Evolutionary conservation across 2,329 filamentous ascomycete genomes (phyloP).

Genomic region (Talaromyces sp.): DNA sequence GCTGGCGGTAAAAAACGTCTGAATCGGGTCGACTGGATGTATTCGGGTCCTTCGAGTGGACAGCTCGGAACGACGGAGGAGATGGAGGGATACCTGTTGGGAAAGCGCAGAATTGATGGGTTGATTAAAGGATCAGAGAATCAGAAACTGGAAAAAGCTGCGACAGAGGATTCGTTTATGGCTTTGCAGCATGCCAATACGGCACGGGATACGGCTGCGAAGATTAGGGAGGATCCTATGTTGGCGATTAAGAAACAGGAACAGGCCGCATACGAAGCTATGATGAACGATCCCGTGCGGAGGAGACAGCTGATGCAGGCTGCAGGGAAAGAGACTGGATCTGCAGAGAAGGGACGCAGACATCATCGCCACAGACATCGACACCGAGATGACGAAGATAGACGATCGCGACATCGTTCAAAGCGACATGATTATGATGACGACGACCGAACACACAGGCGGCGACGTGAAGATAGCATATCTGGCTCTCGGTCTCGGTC

Average conservation of each 20-base stretch:
- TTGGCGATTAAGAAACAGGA: conserved; percentile 92
- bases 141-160: conserved; percentile 75
- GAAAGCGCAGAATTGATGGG: conserved; percentile 86
- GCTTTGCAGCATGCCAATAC: conserved; percentile 64
- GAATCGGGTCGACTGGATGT: conserved; percentile 97
- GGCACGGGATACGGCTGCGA: conserved; percentile 73
- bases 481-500: conserved; percentile 25
- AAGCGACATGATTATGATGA: conserved; percentile 21
- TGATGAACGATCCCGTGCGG: conserved; percentile 46
- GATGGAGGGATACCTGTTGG: conserved; percentile 87
- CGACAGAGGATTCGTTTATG: conserved; percentile 61
- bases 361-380: conserved; percentile 35
- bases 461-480: conserved; percentile 31
- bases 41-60: conserved; percentile 73
- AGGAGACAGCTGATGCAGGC: conserved; percentile 59
- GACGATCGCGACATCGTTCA: conserved; percentile 20
- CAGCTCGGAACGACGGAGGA: conserved; percentile 76
- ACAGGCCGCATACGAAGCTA: conserved; percentile 68
- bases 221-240: conserved; percentile 87
- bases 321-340: conserved; percentile 34
- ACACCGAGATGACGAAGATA: conserved; percentile 24
- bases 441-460: conserved; percentile 31
- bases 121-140: conserved; percentile 77
- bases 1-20: conserved; percentile 77
- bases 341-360: conserved; percentile 47